phyloP scores from a whole-genome alignment of 176 grass and related monocot species.

The Coix lacrymajobi region DNA sequence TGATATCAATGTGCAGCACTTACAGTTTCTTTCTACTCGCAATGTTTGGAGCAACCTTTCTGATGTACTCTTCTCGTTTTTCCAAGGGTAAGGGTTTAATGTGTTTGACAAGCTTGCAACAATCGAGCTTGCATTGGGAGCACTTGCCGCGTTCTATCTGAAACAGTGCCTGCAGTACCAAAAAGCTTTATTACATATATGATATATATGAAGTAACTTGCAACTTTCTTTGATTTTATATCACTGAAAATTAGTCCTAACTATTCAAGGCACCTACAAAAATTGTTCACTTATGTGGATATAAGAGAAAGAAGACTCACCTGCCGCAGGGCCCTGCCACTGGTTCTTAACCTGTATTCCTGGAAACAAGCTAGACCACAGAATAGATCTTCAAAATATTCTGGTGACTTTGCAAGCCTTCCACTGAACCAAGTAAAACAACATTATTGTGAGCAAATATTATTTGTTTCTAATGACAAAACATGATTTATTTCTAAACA shows the following conservation, averaged over 20 bases:
- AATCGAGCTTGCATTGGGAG: conserved; percentile 80
- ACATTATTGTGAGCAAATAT: neutral
- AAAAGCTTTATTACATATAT: conserved; percentile 14
- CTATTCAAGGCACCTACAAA: neutral
- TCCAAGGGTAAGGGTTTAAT: conserved; percentile 53
- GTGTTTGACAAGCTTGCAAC: conserved; percentile 65
- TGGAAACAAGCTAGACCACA: conserved; percentile 77
- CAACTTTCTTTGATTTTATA: neutral
- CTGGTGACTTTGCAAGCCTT: conserved; percentile 79
- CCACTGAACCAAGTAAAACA: conserved; percentile 43
- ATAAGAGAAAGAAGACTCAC: conserved; percentile 33
- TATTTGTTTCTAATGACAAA: neutral
- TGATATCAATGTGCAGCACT: conserved; percentile 25
- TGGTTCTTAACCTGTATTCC: conserved; percentile 78
- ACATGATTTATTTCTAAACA: conserved; percentile 1
- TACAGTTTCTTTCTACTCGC: conserved; percentile 77
- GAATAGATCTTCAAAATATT: conserved; percentile 98
- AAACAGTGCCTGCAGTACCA: conserved; percentile 63
- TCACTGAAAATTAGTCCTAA: neutral
- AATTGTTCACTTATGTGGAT: neutral
- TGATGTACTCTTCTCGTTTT: conserved; percentile 65
- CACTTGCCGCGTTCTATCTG: conserved; percentile 83
- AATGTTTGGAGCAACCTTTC: conserved; percentile 75
- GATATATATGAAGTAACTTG: neutral
- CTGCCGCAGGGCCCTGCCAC: conserved; percentile 63